Evolutionary conservation across 495 filamentous ascomycete species (phyloP).

Genomic region (Oleoguttula mirabilis): DNA sequence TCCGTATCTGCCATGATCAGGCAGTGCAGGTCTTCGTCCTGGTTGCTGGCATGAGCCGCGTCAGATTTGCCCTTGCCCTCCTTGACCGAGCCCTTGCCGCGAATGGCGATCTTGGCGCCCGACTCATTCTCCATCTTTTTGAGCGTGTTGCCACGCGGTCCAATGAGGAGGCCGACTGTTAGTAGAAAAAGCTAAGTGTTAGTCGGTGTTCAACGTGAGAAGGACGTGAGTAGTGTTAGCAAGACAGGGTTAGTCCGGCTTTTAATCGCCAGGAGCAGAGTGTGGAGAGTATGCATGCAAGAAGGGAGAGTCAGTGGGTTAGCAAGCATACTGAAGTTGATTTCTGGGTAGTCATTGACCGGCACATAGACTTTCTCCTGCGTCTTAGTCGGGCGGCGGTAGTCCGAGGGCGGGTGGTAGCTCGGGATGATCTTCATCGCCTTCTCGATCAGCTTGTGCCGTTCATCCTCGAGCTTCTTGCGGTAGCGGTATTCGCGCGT

Average conservation of each 20-base stretch:
- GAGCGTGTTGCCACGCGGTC: constrained; percentile 95
- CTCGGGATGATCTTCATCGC: constrained; percentile 97
- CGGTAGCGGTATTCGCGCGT: constrained; percentile 95
- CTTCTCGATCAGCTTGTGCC: constrained; percentile 94
- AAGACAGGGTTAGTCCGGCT: constrained; percentile 41
- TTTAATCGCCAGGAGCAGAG: constrained; percentile 17
- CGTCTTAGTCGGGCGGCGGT: constrained; percentile 95
- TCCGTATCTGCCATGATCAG: constrained; percentile 99
- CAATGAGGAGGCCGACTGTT: constrained; percentile 99
- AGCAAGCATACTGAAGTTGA: constrained; percentile 99
- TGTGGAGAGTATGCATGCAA: constrained; percentile 17
- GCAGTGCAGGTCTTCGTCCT: constrained; percentile 98
- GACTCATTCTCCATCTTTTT: constrained; percentile 99
- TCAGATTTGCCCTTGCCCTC: constrained; percentile 99
- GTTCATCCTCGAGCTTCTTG: constrained; percentile 94
- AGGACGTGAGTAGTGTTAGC: constrained; percentile 25
- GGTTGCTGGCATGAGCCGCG: constrained; percentile 96
- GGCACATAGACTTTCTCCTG: constrained; percentile 99
- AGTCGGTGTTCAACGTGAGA: constrained; percentile 45
- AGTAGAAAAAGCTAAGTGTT: constrained; percentile 81
- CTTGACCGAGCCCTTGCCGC: constrained; percentile 98
- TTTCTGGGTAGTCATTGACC: constrained; percentile 99
- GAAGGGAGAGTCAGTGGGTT: constrained; percentile 73
- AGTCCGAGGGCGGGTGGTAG: constrained; percentile 94
- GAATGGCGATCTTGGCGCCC: constrained; percentile 94